phyloP scores from a whole-genome alignment of 1,139 yeast genomes.

The Diutina catenulata region DNA sequence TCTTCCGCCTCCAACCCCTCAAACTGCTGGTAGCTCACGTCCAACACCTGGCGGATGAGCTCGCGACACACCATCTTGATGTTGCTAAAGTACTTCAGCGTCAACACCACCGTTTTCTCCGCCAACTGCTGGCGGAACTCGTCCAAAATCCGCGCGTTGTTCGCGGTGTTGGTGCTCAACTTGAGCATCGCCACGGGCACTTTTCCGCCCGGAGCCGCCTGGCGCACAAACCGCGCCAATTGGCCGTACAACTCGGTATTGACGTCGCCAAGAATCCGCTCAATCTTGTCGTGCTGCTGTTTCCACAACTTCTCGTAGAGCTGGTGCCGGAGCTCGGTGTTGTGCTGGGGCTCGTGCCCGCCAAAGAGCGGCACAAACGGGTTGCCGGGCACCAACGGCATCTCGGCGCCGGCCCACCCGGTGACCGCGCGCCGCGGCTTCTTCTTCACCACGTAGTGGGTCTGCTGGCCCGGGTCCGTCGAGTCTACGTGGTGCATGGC shows the following conservation, averaged over 20 bases:
- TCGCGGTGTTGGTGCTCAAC: conserved; percentile 47
- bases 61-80: conserved; percentile 29
- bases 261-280: conserved; percentile 24
- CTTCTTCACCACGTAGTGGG: conserved; percentile 2
- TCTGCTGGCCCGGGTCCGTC: too few relatives aligned
- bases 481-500: too few relatives aligned
- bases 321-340: conserved; percentile 24
- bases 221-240: conserved; percentile 18
- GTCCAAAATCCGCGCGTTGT: conserved; percentile 35
- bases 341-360: not conserved
- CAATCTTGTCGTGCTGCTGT: conserved; percentile 23
- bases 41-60: conserved; percentile 22
- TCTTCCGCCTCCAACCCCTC: too few relatives aligned
- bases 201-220: not conserved
- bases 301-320: conserved; percentile 30
- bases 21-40: conserved; percentile 2
- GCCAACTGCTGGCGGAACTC: conserved; percentile 24
- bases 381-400: not conserved
- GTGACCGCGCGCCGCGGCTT: too few relatives aligned
- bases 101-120: conserved; percentile 16
- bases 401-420: too few relatives aligned
- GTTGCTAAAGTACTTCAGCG: conserved; percentile 30
- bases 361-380: conserved; percentile 1
- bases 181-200: conserved; percentile 21
- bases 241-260: conserved; percentile 26